Evolutionary conservation across 2,329 filamentous ascomycete species (phyloP).

Genomic region (Chalara sp.): DNA sequence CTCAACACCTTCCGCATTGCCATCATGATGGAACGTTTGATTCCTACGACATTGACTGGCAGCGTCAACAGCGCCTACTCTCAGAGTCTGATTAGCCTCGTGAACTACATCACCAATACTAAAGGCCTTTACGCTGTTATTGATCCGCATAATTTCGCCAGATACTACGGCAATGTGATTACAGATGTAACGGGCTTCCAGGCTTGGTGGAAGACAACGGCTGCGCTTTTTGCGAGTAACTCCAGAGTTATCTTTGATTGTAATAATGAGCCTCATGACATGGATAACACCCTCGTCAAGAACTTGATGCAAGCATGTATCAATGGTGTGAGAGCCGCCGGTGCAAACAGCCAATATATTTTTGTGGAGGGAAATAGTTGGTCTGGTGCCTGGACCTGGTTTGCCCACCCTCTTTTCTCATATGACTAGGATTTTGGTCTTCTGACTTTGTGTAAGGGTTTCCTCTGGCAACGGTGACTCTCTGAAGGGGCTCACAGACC

Average conservation of each 20-base stretch:
- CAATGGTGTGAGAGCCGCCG: slow-evolving; percentile 34
- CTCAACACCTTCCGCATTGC: slow-evolving; percentile 28
- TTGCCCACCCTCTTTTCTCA: neutral
- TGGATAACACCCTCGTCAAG: slow-evolving; percentile 18
- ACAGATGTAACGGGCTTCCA: slow-evolving; percentile 30
- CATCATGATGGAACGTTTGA: slow-evolving; percentile 50
- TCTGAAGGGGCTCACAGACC: slow-evolving; percentile 42
- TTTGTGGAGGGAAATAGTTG: slow-evolving; percentile 47
- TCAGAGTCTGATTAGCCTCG: slow-evolving; percentile 33
- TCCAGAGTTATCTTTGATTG: slow-evolving; percentile 34
- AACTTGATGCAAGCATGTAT: slow-evolving; percentile 39
- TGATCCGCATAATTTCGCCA: slow-evolving; percentile 43
- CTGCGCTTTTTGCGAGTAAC: slow-evolving; percentile 30
- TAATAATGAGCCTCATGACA: slow-evolving; percentile 39
- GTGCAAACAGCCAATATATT: slow-evolving; percentile 46
- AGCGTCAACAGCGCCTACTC: slow-evolving; percentile 35
- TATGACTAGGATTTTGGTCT: neutral
- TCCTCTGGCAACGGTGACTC: slow-evolving; percentile 33
- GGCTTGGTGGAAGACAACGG: slow-evolving; percentile 34
- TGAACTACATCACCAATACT: slow-evolving; percentile 39
- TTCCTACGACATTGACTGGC: slow-evolving; percentile 41
- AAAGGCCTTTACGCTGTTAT: slow-evolving; percentile 41
- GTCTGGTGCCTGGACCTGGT: slow-evolving; percentile 6
- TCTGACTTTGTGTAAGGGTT: slow-evolving; percentile 25
- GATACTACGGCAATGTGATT: slow-evolving; percentile 38